Percentiles rank a stretch among this genome's conserved stretches.
Evolutionary conservation across 2,329 filamentous ascomycete species (phyloP).

Genomic region (Graphium sp.): DNA sequence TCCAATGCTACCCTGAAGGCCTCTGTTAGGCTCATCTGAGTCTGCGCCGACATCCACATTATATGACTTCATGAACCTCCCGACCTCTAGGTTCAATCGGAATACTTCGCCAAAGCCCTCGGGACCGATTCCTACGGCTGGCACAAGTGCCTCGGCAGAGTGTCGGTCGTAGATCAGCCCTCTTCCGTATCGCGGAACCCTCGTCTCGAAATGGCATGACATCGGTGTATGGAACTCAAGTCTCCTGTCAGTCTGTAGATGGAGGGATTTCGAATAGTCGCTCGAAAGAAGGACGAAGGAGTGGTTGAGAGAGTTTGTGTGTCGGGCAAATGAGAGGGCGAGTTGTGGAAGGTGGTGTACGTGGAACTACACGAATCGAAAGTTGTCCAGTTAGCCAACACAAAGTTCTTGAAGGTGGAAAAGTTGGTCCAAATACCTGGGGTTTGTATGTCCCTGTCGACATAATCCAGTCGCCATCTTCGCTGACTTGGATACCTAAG

Average conservation of each 20-base stretch:
- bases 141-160: slow-evolving; percentile 72
- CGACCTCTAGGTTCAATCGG: slow-evolving; percentile 76
- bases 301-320: slow-evolving; percentile 82
- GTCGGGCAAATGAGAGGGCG: slow-evolving; percentile 81
- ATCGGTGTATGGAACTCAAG: slow-evolving; percentile 86
- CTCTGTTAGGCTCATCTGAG: slow-evolving; percentile 16
- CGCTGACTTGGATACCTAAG: slow-evolving; percentile 71
- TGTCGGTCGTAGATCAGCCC: slow-evolving; percentile 73
- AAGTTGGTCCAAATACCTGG: too few relatives aligned
- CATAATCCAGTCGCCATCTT: slow-evolving; percentile 96
- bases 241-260: slow-evolving; percentile 79
- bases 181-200: slow-evolving; percentile 82
- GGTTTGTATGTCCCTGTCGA: slow-evolving; percentile 63
- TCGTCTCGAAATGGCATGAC: slow-evolving; percentile 76
- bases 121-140: slow-evolving; percentile 70
- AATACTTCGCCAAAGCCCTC: slow-evolving; percentile 88
- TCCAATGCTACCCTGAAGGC: slow-evolving; percentile 73
- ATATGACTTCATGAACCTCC: slow-evolving; percentile 87
- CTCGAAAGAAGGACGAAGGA: slow-evolving; percentile 77
- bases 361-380: too few relatives aligned
- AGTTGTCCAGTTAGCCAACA: too few relatives aligned
- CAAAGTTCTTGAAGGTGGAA: too few relatives aligned
- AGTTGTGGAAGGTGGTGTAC: slow-evolving; percentile 89
- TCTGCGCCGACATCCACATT: slow-evolving; percentile 82
- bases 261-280: slow-evolving; percentile 88